Conservation (phyloP, 2,329 filamentous ascomycete genomes). For the Botryotinia narcissicola region DNA sequence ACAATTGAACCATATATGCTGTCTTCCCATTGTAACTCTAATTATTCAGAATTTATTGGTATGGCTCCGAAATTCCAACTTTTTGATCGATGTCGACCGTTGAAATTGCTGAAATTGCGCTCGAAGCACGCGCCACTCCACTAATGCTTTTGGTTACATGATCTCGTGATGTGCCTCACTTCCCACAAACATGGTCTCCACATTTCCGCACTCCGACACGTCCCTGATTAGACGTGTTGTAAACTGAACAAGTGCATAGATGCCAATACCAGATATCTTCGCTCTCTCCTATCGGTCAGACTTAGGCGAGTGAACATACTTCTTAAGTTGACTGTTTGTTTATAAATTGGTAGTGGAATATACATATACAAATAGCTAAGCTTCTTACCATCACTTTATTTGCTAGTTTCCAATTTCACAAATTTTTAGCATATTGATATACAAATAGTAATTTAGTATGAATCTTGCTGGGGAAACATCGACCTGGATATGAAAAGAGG, state of each 20-base stretch:
- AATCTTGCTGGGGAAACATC: background rate
- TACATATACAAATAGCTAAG: background rate
- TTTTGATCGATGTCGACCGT: background rate
- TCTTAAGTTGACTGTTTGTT: background rate
- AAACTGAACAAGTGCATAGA: background rate
- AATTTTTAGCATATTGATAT: background rate
- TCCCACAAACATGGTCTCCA: background rate
- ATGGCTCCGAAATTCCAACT: background rate
- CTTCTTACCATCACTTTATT: background rate
- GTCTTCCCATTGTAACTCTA: background rate
- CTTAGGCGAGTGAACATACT: background rate
- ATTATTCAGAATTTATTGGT: background rate
- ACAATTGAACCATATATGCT: background rate
- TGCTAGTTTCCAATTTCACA: background rate
- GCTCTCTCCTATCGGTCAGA: background rate
- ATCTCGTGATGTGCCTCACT: background rate
- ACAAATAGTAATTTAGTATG: background rate
- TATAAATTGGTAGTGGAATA: background rate
- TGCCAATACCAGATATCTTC: background rate
- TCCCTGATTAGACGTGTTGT: background rate
- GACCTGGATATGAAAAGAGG: background rate
- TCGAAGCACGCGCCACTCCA: background rate
- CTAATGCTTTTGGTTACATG: background rate
- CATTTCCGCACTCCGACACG: background rate
- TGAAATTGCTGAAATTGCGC: background rate